Conservation (phyloP, 768 basidiomycete species). For the Jaapia argillacea region DNA sequence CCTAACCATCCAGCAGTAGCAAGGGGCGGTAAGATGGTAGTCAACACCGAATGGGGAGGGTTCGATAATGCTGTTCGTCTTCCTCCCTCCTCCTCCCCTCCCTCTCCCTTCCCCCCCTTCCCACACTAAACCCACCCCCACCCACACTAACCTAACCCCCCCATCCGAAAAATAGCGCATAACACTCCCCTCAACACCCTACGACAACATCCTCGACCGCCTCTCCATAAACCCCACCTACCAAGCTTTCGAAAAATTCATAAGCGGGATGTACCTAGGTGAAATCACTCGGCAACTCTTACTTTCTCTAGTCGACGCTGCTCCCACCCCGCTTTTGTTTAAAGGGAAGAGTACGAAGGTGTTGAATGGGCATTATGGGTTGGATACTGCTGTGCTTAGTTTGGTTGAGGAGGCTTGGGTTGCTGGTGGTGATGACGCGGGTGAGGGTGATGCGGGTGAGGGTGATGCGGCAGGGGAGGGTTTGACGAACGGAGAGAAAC, state of each 20-base stretch:
- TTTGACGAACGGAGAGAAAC: neutral
- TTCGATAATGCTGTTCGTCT: slow-evolving; percentile 85
- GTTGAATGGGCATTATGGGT: slow-evolving; percentile 87
- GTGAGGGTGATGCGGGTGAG: slow-evolving; percentile 67
- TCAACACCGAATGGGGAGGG: slow-evolving; percentile 98
- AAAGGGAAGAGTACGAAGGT: slow-evolving; percentile 58
- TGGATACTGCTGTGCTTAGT: slow-evolving; percentile 92
- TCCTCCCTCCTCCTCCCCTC: neutral
- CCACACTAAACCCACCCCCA: too few relatives aligned
- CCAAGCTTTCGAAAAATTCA: slow-evolving; percentile 97
- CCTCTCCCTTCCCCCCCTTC: neutral
- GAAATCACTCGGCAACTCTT: slow-evolving; percentile 86
- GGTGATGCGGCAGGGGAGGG: slow-evolving; percentile 62
- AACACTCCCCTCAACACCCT: slow-evolving; percentile 79
- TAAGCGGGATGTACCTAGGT: slow-evolving; percentile 98
- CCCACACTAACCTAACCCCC: slow-evolving; percentile 1
- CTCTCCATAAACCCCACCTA: slow-evolving; percentile 87
- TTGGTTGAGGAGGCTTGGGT: slow-evolving; percentile 73
- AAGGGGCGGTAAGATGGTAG: slow-evolving; percentile 75
- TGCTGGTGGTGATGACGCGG: slow-evolving; percentile 22
- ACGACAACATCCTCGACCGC: slow-evolving; percentile 88
- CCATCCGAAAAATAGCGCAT: slow-evolving; percentile 40
- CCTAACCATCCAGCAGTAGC: slow-evolving; percentile 47
- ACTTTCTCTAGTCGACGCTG: slow-evolving; percentile 69
- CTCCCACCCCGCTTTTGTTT: slow-evolving; percentile 68